Percentiles rank a stretch among this genome's conserved stretches.
These are phyloP conservation scores for Xylariaceae sp. DNA, from an alignment of 2,329 filamentous ascomycete species.

Conservation along the genomic window DNA sequence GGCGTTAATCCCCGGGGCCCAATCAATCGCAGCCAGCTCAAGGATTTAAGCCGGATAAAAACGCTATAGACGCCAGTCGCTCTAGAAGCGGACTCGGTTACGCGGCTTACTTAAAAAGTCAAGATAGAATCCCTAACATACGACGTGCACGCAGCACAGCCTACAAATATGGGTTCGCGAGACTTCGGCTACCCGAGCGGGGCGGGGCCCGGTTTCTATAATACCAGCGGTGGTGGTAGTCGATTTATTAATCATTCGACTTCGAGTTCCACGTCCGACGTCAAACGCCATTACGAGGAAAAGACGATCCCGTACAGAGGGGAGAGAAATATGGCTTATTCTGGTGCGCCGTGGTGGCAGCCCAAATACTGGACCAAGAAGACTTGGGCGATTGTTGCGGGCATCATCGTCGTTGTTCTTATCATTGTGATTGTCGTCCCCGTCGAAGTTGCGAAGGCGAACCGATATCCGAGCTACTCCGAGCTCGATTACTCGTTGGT, in stretches of 20 bases:
- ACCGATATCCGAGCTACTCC: conserved; percentile 49
- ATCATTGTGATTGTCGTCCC: conserved; percentile 48
- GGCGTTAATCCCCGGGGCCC: too few relatives aligned
- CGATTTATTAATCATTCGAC: conserved; percentile 5
- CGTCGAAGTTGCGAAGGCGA: conserved; percentile 40
- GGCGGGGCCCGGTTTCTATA: conserved; percentile 22
- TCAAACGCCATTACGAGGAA: too few relatives aligned
- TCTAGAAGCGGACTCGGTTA: conserved; percentile 1
- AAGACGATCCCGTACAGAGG: too few relatives aligned
- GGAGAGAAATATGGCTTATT: too few relatives aligned
- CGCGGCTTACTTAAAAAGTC: neutral
- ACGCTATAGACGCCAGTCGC: too few relatives aligned
- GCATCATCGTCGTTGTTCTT: conserved; percentile 40
- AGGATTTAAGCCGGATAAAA: too few relatives aligned
- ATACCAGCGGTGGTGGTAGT: conserved; percentile 22
- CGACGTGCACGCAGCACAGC: neutral
- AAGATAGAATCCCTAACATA: neutral
- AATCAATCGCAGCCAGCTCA: too few relatives aligned
- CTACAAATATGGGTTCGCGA: conserved; percentile 26
- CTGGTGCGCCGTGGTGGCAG: conserved; percentile 40
- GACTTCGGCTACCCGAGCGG: conserved; percentile 16
- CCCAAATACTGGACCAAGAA: conserved; percentile 53
- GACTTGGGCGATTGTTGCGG: conserved; percentile 44
- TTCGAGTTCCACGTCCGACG: too few relatives aligned
- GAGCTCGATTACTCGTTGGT: conserved; percentile 45